These are phyloP conservation scores for Phytopythium boreale DNA, from an alignment of 352 stramenopile species.

Conservation along the genomic window DNA sequence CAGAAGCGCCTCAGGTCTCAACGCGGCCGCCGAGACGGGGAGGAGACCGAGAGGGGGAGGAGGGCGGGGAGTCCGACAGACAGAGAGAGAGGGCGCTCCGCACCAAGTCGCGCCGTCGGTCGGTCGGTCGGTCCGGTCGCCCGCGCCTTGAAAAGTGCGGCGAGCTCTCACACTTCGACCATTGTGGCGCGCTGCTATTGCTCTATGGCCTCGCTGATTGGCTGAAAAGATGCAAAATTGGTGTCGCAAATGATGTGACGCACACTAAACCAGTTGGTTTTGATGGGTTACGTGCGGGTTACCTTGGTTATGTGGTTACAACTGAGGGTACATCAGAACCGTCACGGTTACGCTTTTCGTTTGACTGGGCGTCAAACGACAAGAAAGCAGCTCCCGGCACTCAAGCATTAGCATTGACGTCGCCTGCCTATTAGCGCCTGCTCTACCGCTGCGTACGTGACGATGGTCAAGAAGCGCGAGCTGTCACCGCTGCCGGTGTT, in stretches of 20 bases:
- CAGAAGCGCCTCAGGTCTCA: not conserved
- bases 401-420: not conserved
- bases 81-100: not conserved
- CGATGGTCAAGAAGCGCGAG: conserved; percentile 85
- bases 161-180: not conserved
- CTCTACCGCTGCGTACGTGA: not conserved
- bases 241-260: not conserved
- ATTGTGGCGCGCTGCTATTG: not conserved
- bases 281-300: no score
- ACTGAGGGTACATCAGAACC: not conserved
- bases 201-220: not conserved
- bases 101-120: not conserved
- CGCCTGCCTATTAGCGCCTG: not conserved
- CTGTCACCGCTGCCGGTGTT: conserved; percentile 70
- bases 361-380: conserved; percentile 2
- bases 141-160: not conserved
- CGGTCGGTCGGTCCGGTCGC: conserved; percentile 2
- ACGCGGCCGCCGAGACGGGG: not conserved
- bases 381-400: not conserved
- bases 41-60: not conserved
- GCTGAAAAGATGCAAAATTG: not conserved
- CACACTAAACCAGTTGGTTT: not conserved
- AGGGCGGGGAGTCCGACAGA: not conserved
- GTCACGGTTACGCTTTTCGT: not conserved
- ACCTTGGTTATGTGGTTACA: no score